Evolutionary conservation across 169 alveolate species (phyloP), one percentile per base, ranked within the genome.

Genomic region (Toxoplasma gondii): DNA sequence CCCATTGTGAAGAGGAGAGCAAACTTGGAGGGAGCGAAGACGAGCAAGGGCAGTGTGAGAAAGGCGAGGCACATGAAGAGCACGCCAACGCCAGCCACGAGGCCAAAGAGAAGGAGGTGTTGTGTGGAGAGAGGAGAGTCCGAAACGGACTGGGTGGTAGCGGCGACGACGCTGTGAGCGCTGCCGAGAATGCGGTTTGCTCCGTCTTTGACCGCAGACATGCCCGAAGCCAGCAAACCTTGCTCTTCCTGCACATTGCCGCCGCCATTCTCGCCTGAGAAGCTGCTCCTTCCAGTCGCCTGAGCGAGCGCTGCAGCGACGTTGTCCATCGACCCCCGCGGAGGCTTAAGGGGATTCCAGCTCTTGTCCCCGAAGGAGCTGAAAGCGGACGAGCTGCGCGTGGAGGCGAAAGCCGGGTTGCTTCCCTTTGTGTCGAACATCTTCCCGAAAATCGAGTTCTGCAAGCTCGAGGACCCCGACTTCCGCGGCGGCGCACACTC

Each of bases 51-150:
- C 70, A 93, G 95, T 10, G 95, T 93, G 91, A 93, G 95, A 70
- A 93, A 93, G 69, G 95, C 95, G 45, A 93, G 93, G 70, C 86
- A 87, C 93, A 93, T 84, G 58, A 87, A 93, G 44, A 93, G 38
- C 88, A 93, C 95, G 27, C 95, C 95, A 34, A 87, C 95, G n/a
- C 88, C 95, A 43, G 95, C 95, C 17, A 93, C 91, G 45, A 93
- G 93, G 12, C 95, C 95, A 91, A 93, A 93, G 83, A 93, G 64
- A 38, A 93, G 91, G 93, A 93, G 53, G n/a, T 87, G 84, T 93
- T 87, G 95, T 45, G 95, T 67, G 82, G 95, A 93, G 16, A 87
- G 67, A 0, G 93, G 93, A 81, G 90, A 84, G 39, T 82, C 90
- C 5, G 90, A 41, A 16, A 82, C 54, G 38, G 44, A 29, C 31